Conservation (phyloP, 78 protist genomes). For the Guillardia theta region DNA sequence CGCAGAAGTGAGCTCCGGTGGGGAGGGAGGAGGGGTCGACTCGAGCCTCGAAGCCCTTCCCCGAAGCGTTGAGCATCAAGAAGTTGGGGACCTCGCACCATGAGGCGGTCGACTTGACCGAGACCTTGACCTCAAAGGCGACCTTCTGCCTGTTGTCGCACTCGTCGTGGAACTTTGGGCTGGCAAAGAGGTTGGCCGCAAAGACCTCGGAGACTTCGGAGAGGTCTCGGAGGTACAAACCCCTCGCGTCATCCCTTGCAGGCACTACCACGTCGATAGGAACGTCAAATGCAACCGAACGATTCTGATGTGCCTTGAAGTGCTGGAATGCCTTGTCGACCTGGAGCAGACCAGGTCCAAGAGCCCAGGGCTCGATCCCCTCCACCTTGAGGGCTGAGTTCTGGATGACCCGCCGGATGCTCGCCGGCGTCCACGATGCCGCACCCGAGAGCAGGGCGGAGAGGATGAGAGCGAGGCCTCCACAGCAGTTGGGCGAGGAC, state of each 20-base stretch:
- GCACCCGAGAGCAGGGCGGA: conserved; percentile 27
- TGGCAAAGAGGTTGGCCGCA: background rate
- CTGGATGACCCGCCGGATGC: background rate
- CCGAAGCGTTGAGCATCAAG: background rate
- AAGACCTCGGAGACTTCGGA: background rate
- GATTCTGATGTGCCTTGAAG: background rate
- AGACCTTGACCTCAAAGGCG: background rate
- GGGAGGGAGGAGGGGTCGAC: background rate
- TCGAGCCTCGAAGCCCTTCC: background rate
- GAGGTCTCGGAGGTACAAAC: background rate
- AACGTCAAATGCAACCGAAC: too few relatives aligned
- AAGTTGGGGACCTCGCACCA: background rate
- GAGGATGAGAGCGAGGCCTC: conserved; percentile 56
- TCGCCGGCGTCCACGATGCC: background rate
- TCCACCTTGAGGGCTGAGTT: conserved; percentile 42
- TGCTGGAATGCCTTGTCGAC: background rate
- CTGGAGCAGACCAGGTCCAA: conserved; percentile 35
- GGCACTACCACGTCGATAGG: too few relatives aligned
- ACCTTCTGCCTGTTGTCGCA: background rate
- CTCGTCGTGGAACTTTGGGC: background rate
- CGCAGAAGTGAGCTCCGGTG: conserved; percentile 5
- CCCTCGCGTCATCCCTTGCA: background rate
- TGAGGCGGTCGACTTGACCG: conserved; percentile 31
- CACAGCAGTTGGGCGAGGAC: conserved; percentile 67
- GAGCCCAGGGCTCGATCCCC: conserved; percentile 7